Evolutionary conservation across 208 protist species (phyloP).

Genomic region (Leishmania guyanensis): DNA sequence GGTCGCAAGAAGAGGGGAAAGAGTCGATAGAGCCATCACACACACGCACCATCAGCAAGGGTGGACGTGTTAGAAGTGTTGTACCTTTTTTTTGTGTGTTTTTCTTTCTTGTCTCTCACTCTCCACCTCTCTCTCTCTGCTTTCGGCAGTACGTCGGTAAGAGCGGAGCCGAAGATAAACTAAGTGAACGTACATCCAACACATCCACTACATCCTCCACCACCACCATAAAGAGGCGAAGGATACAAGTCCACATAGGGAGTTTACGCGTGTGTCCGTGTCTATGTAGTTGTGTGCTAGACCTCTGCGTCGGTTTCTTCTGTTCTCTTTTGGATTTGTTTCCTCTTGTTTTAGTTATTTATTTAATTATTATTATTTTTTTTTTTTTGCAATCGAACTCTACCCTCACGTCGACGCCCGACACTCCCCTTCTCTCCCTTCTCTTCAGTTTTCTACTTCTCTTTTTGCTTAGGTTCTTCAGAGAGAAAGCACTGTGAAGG

Average conservation of each 20-base stretch:
- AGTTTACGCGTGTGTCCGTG: background rate
- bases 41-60: background rate
- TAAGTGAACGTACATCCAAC: background rate
- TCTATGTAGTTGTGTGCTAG: background rate
- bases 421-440: background rate
- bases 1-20: background rate
- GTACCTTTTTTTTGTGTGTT: background rate
- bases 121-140: background rate
- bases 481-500: background rate
- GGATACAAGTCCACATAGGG: background rate
- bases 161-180: background rate
- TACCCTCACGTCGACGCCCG: background rate
- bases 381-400: background rate
- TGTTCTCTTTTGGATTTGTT: background rate
- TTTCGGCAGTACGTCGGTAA: background rate
- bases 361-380: background rate
- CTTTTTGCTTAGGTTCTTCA: background rate
- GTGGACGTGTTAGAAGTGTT: background rate
- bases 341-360: background rate
- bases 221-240: background rate
- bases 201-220: background rate
- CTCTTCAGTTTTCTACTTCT: background rate
- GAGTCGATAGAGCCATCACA: background rate
- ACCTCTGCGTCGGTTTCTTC: background rate
- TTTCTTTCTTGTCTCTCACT: constrained; percentile 5